Evolutionary conservation across 2,329 filamentous ascomycete species (phyloP).

Genomic region (Penicillium polonicum): DNA sequence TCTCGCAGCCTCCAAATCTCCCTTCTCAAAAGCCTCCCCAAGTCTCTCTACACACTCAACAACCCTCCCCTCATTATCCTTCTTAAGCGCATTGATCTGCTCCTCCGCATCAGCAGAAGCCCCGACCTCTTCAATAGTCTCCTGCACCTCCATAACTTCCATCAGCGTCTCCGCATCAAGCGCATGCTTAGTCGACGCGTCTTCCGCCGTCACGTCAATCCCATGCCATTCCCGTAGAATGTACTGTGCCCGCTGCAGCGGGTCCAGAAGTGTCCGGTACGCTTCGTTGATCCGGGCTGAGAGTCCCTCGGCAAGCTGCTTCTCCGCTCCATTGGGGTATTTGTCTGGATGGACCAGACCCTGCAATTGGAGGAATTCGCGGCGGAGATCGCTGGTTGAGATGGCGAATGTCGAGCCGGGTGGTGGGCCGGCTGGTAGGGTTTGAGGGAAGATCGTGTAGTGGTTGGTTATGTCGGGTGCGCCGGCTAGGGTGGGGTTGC

Average conservation of each 20-base stretch:
- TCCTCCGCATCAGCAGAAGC: slow-evolving; percentile 52
- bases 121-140: slow-evolving; percentile 66
- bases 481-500: slow-evolving; percentile 13
- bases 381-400: slow-evolving; percentile 66
- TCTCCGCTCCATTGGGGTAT: slow-evolving; percentile 49
- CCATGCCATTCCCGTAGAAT: slow-evolving; percentile 66
- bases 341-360: slow-evolving; percentile 49
- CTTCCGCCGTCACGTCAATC: slow-evolving; percentile 70
- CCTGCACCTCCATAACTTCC: slow-evolving; percentile 79
- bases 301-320: slow-evolving; percentile 68
- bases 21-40: slow-evolving; percentile 63
- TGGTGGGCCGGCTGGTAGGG: slow-evolving; percentile 74
- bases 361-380: slow-evolving; percentile 85
- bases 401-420: slow-evolving; percentile 74
- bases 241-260: slow-evolving; percentile 84
- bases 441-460: slow-evolving; percentile 85
- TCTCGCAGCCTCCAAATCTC: slow-evolving; percentile 66
- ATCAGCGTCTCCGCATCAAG: slow-evolving; percentile 73
- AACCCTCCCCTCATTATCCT: slow-evolving; percentile 68
- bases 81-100: slow-evolving; percentile 64
- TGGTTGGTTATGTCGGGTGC: slow-evolving; percentile 56
- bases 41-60: slow-evolving; percentile 61
- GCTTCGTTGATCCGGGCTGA: slow-evolving; percentile 87
- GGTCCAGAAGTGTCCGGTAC: slow-evolving; percentile 78
- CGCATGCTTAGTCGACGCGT: slow-evolving; percentile 69